Evolutionary conservation across 106 monocot species (phyloP), one percentile per base, ranked within the genome.

Genomic region (Dendrobium officinale): DNA sequence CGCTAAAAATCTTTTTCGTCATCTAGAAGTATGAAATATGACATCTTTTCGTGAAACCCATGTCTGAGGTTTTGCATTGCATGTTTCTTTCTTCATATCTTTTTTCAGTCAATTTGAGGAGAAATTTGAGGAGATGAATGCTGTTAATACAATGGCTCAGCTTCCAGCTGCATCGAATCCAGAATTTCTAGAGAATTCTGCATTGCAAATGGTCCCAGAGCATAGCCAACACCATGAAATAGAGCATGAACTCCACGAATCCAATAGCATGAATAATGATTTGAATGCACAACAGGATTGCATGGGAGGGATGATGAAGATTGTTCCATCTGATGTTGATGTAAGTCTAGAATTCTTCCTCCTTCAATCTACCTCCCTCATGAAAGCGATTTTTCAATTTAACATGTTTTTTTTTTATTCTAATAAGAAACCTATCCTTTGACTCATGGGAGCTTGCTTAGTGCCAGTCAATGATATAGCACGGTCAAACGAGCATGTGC

Each of bases 121-220:
- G 86, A 87, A 88, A 43, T 88, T 90, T 85, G 93, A 93, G 78
- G 90, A 93, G 85, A 80, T 88, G 83, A 85, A 44, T 42, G 84
- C 81, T 47, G 75, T 82, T n/a, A 86, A 80, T 48, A 78, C 76
- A 77, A 70, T 86, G 29, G 51, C 75, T 22, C 75, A 59, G 79
- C 43, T 68, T 22, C 85, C 79, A 54, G 56, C 78, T 67, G 49
- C 77, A 26, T 59, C 86, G 78, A 80, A 75, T 85, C 51, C 75
- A 9, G 27, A 55, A 41, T 47, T 72, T 51, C 70, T 37, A 8
- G 70, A 70, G 9, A 70, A 70, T 37, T 70, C 70, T 70, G 37
- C 70, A 70, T 70, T 70, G 70, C 70, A 70, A 37, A 70, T 70
- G 13, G 70, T 37, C 2, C 70, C 70, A 70, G 70, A 13, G 70